Evolutionary conservation across 169 alveolate species (phyloP).

Genomic region (Babesia bovis): DNA sequence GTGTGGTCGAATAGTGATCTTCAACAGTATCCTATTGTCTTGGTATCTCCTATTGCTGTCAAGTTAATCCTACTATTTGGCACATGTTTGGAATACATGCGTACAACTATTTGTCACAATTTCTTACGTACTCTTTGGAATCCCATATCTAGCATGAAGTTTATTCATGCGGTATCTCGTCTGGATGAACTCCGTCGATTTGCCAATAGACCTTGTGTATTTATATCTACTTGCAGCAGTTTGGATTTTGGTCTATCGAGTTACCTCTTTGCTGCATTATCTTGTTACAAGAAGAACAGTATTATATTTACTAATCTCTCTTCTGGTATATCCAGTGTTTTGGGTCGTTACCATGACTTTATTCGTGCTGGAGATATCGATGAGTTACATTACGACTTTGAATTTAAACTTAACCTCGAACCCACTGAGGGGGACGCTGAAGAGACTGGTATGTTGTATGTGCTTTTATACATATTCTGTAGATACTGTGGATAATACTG

Average conservation of each 20-base stretch:
- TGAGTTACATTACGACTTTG: conserved; percentile 12
- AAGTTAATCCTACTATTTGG: conserved; percentile 40
- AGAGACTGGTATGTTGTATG: too few relatives aligned
- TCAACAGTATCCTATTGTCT: conserved; percentile 38
- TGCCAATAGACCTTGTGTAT: conserved; percentile 49
- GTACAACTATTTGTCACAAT: conserved; percentile 23
- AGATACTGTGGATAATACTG: too few relatives aligned
- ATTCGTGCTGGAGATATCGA: neutral
- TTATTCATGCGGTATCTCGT: conserved; percentile 25
- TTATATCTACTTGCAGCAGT: conserved; percentile 49
- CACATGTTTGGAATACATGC: conserved; percentile 63
- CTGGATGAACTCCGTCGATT: conserved; percentile 40
- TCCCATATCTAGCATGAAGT: conserved; percentile 40
- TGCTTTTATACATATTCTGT: neutral
- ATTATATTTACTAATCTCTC: conserved; percentile 32
- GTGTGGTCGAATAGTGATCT: conserved; percentile 48
- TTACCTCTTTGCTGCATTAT: conserved; percentile 53
- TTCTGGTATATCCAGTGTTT: conserved; percentile 6
- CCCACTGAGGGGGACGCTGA: conserved; percentile 6
- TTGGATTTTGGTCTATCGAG: conserved; percentile 50
- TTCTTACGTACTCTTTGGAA: conserved; percentile 53
- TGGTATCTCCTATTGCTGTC: conserved; percentile 62
- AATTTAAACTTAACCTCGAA: conserved; percentile 14
- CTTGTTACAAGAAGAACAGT: conserved; percentile 24
- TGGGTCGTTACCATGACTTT: neutral